phyloP scores from a whole-genome alignment of 1,139 yeast genomes.

The Scheffersomyces segobiensis region DNA sequence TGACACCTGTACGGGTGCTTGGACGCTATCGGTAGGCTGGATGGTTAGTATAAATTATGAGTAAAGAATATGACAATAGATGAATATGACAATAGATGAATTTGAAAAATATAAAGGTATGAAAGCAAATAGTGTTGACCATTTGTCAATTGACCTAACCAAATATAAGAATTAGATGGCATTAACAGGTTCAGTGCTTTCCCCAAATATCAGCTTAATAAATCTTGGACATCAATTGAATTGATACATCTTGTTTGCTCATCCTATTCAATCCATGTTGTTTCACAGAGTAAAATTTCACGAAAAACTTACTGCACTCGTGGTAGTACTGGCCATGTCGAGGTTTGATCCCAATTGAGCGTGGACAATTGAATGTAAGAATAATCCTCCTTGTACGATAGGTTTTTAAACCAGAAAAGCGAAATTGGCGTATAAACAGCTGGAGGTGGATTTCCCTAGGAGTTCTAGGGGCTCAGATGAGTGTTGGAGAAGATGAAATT shows the following conservation, averaged over 20 bases:
- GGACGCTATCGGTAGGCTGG: background rate
- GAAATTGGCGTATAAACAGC: background rate
- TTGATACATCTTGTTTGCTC: background rate
- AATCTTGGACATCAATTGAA: background rate
- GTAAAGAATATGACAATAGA: background rate
- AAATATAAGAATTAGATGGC: no score
- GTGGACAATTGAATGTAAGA: background rate
- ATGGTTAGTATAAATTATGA: background rate
- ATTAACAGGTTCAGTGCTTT: no score
- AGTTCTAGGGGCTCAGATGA: background rate
- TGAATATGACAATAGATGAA: no score
- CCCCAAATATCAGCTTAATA: background rate
- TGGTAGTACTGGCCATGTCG: background rate
- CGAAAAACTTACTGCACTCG: background rate
- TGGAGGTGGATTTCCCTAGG: background rate
- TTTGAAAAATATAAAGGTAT: background rate
- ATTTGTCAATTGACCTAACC: no score
- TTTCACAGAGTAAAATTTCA: background rate
- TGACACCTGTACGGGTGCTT: background rate
- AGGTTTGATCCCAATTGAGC: background rate
- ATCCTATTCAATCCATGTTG: background rate
- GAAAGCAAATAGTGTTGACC: no score
- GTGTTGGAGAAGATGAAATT: background rate
- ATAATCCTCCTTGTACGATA: background rate
- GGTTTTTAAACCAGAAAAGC: background rate